These are phyloP conservation scores for Kodamaea hsintzibuensis DNA, from an alignment of 805 yeast species.

Conservation along the genomic window DNA sequence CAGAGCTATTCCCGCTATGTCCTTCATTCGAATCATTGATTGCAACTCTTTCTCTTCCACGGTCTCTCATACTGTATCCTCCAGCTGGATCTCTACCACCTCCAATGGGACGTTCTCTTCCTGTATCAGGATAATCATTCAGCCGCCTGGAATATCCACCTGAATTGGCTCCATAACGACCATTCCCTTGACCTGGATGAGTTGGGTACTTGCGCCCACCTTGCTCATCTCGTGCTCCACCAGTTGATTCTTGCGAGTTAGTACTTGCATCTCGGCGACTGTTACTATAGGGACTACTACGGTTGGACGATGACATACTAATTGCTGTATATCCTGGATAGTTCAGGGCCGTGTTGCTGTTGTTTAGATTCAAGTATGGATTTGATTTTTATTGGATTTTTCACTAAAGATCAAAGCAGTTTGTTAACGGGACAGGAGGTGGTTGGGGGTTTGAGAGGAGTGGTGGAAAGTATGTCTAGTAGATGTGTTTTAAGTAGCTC, in stretches of 20 bases:
- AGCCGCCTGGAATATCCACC: neutral
- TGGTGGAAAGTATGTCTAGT: neutral
- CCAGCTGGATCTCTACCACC: neutral
- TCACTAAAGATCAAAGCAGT: neutral
- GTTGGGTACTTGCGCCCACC: neutral
- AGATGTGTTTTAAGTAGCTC: neutral
- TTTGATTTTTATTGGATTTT: slow-evolving; percentile 1
- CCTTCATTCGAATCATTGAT: neutral
- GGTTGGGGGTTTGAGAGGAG: neutral
- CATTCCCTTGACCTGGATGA: neutral
- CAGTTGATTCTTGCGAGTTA: neutral
- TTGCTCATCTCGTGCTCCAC: neutral
- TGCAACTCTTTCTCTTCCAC: slow-evolving; percentile 11
- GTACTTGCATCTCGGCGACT: slow-evolving; percentile 8
- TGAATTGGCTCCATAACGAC: neutral
- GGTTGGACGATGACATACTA: neutral
- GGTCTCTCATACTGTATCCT: slow-evolving; percentile 10
- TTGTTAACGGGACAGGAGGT: neutral
- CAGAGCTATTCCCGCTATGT: neutral
- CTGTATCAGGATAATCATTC: slow-evolving; percentile 1
- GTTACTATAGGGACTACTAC: slow-evolving; percentile 7
- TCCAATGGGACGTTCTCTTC: neutral
- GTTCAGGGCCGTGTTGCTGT: neutral
- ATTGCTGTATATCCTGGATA: neutral
- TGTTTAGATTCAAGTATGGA: neutral